Percentiles rank a stretch among this genome's conserved stretches.
phyloP scores from a whole-genome alignment of 352 stramenopile species.

The Phytophthora meadii region DNA sequence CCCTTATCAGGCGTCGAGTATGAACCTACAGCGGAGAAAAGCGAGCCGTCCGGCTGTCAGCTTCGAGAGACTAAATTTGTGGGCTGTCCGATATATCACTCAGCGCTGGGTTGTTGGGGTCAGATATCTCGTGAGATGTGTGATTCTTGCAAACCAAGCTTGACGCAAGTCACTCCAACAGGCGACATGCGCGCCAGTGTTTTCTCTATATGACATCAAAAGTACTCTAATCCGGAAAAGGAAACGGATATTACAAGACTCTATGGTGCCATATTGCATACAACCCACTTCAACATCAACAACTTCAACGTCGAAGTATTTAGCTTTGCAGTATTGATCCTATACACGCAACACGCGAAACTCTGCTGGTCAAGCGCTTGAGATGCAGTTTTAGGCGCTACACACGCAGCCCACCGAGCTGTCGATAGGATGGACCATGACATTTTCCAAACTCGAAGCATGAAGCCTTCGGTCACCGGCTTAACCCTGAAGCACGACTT shows the following conservation, averaged over 20 bases:
- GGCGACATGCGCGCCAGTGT: conserved; percentile 1
- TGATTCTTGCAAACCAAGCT: conserved; percentile 8
- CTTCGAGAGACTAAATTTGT: conserved; percentile 37
- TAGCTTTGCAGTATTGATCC: not conserved
- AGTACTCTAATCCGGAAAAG: conserved; percentile 1
- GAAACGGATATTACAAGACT: conserved; percentile 12
- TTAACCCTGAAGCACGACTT: conserved; percentile 5
- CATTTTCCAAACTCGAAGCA: conserved; percentile 28
- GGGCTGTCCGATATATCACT: conserved; percentile 29
- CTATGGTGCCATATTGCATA: conserved; percentile 5
- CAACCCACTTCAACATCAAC: conserved; percentile 20
- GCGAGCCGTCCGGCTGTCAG: conserved; percentile 8
- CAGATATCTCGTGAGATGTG: conserved; percentile 23
- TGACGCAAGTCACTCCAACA: not conserved
- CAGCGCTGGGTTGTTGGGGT: conserved; percentile 18
- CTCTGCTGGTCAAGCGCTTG: not conserved
- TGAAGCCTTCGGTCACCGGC: not conserved
- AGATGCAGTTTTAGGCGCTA: conserved; percentile 1
- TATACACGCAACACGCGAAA: conserved; percentile 1
- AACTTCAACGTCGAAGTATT: conserved; percentile 28
- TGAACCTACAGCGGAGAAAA: conserved; percentile 17
- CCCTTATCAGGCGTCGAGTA: conserved; percentile 4
- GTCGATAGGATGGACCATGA: not conserved
- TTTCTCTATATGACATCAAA: conserved; percentile 11
- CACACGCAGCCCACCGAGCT: conserved; percentile 8